Base-by-base conservation (phyloP, 208 protist genomes). In the Trichomonas tenax region DNA sequence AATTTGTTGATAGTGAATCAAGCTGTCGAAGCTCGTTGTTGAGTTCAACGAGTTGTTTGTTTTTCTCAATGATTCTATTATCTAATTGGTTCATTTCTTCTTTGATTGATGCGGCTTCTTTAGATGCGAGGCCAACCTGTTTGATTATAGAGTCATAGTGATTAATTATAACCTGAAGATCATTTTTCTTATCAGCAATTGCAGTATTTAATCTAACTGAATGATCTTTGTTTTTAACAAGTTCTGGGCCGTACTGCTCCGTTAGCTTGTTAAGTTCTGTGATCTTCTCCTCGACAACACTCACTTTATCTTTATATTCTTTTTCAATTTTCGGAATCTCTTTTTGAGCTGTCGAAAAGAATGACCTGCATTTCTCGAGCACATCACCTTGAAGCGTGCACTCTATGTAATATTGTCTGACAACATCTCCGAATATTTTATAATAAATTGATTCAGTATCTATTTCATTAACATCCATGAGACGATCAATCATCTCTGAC, bases 381-480 rank as follows among this genome's bases (percentile, higher is more conserved):
- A 93, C 41, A 48, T 51, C 44, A 38, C 86, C 86, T 51, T 93
- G 44, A 34, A 23, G 31, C 0, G 15, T 41, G 31, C 86, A 93
- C 51, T 93, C 86, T 34, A 93, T 93, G 15, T 48, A 93, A 93
- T 93, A 93, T 93, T 93, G 86, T 51, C 86, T 41, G 23, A 93
- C 44, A 21, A 93, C 44, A n/a, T 93, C 86, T 1, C 44, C 40
- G 15, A 93, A 93, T 38, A 93, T 93, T 9, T 93, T 23, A 93
- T 93, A 34, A 51, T 51, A 48, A 38, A 14, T 51, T 48, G 41
- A 10, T 48, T 58, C 11, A 38, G 14, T 11, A 48, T 93, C 44
- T 46, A 89, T n/a, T n/a, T 48, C 44, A 17, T 26, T 15, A 38
- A 26, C 26, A 51, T 93, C 26, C 26, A 93, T 40, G 0, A 93